A percentile compares a stretch with the other conserved stretches of the same genome.
These are phyloP conservation scores for Curvularia spicifera DNA, from an alignment of 2,329 filamentous ascomycete genomes.

Conservation along the genomic window DNA sequence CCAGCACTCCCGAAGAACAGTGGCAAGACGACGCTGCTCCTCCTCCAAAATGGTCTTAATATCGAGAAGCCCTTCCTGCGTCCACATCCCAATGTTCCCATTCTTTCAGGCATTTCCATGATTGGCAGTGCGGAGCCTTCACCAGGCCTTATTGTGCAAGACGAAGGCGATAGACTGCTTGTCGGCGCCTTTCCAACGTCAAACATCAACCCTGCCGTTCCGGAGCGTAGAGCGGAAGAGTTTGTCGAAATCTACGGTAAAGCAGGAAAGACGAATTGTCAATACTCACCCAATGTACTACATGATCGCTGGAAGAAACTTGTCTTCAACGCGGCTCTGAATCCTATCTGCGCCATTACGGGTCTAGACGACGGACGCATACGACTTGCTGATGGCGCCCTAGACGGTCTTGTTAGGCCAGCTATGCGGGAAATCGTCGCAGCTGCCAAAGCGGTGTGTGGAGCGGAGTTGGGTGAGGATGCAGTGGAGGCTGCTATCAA, in stretches of 20 bases:
- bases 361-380: slow-evolving; percentile 60
- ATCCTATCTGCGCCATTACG: slow-evolving; percentile 60
- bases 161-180: slow-evolving; percentile 58
- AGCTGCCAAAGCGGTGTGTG: slow-evolving; percentile 53
- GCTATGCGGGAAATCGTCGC: slow-evolving; percentile 61
- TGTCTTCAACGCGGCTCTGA: slow-evolving; percentile 60
- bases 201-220: slow-evolving; percentile 29
- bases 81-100: slow-evolving; percentile 59
- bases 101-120: slow-evolving; percentile 61
- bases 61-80: slow-evolving; percentile 63
- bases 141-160: slow-evolving; percentile 60
- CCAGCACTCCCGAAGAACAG: slow-evolving; percentile 59
- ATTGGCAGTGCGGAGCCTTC: slow-evolving; percentile 59
- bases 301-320: slow-evolving; percentile 59
- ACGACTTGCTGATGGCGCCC: slow-evolving; percentile 53
- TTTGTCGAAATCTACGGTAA: slow-evolving; percentile 59
- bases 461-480: slow-evolving; percentile 53
- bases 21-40: slow-evolving; percentile 60
- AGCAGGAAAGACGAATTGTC: slow-evolving; percentile 53
- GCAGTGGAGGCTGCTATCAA: slow-evolving; percentile 56
- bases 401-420: slow-evolving; percentile 59
- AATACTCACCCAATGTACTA: slow-evolving; percentile 53
- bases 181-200: slow-evolving; percentile 59
- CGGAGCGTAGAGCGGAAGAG: slow-evolving; percentile 45
- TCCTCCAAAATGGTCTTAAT: slow-evolving; percentile 69